Percentiles rank a stretch among this genome's conserved stretches.
These are phyloP conservation scores for Sphagnum fallax DNA, from an alignment of 228 moss, liverwort and hornwort species.

Conservation along the genomic window DNA sequence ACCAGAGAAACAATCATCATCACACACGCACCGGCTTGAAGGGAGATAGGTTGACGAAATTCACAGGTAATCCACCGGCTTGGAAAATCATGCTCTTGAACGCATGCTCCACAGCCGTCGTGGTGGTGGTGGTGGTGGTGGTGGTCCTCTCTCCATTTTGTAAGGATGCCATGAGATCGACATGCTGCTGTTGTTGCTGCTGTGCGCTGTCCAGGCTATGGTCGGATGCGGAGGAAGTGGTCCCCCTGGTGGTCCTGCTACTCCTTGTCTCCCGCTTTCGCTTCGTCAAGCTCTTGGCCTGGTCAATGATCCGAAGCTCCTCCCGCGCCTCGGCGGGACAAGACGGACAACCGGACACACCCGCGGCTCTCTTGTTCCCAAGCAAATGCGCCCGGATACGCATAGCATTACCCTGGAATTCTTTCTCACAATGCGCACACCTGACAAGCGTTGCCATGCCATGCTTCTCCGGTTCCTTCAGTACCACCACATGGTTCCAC, in stretches of 20 bases:
- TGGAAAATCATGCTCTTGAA: slow-evolving; percentile 44
- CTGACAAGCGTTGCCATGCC: slow-evolving; percentile 64
- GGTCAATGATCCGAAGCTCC: slow-evolving; percentile 51
- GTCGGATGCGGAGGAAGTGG: slow-evolving; percentile 28
- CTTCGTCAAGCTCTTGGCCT: slow-evolving; percentile 49
- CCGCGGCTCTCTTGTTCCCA: slow-evolving; percentile 48
- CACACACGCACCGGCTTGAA: too few species aligned
- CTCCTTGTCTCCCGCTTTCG: slow-evolving; percentile 52
- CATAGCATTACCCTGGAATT: slow-evolving; percentile 66
- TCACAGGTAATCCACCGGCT: slow-evolving; percentile 50
- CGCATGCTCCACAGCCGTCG: slow-evolving; percentile 41
- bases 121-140: too few species aligned
- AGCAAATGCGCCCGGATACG: slow-evolving; percentile 57
- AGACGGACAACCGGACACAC: slow-evolving; percentile 44
- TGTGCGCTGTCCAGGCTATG: slow-evolving; percentile 35
- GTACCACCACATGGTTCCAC: slow-evolving; percentile 53
- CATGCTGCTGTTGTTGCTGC: slow-evolving; percentile 16
- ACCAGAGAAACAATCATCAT: too few species aligned
- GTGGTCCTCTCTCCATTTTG: slow-evolving; percentile 41
- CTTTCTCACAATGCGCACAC: slow-evolving; percentile 53
- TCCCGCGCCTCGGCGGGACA: slow-evolving; percentile 51
- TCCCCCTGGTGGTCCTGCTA: slow-evolving; percentile 4
- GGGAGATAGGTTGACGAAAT: slow-evolving; percentile 16
- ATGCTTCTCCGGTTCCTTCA: slow-evolving; percentile 63
- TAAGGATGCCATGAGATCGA: slow-evolving; percentile 47